Base-by-base conservation (phyloP, 2,329 filamentous ascomycete genomes). In the Ophiocordyceps sinensis region DNA sequence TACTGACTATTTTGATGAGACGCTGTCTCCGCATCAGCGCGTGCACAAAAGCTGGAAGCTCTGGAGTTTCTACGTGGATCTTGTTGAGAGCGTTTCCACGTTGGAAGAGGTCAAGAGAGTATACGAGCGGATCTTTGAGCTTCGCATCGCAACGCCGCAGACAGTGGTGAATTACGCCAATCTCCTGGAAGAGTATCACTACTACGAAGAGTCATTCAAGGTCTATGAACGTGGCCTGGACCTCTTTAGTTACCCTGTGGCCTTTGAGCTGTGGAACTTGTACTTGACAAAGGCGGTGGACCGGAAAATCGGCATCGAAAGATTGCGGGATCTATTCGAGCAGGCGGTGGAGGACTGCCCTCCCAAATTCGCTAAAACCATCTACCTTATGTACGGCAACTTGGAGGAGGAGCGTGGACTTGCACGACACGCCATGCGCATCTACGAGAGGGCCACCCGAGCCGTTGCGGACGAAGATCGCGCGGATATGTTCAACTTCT, bases 21-120 rank as follows among this genome's bases (percentile, higher is more conserved):
- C 77, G 0, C 67, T 98, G 7, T 87, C 86, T 2, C 89, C 91
- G 4, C 91, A 98, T 58, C 91, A 96, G 65, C 77, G 93, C 47
- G 85, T 98, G 3, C 91, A 98, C 66, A 98, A 98, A 70, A 94
- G 86, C 57, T 98, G 91, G 91, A 98, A 96, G 60, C 66, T 98
- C 11, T 98, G 91, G 91, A 94, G 87, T 62, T 98, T 98, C 67
- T 98, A 98, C 53, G 88, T 98, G 34, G 91, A 98, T 58, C 75
- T 98, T 2, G 88, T 98, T 3, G 91, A 98, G 60, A 94, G 87
- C 59, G 88, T 95, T 28, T 82, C 84, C 45, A 85, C 83, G 0
- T 64, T 98, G 14, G 87, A 94, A 19, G 89, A 96, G 62, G 95
- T 89, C 0, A 85, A 79, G 58, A 89, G 86, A 58, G 81, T 96